A percentile compares a stretch with the other conserved stretches of the same genome.
Conservation (phyloP, 129 eudicot genomes). For the Solidago caesia region DNA sequence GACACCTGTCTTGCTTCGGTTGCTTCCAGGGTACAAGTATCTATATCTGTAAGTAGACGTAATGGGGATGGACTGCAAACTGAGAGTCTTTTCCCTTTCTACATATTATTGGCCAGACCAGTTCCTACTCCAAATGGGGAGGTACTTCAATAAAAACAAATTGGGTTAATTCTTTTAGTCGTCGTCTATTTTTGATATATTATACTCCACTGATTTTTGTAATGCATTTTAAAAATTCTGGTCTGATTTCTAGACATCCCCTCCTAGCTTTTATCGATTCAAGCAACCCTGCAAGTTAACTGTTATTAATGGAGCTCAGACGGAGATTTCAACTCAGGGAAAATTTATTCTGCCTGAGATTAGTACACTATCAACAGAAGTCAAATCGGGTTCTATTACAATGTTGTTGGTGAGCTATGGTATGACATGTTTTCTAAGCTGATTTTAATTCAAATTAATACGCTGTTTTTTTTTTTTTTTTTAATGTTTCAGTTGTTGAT, state of each 20-base stretch:
- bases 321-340: constrained; percentile 37
- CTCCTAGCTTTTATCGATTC: constrained; percentile 65
- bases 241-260: constrained; percentile 34
- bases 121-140: constrained; percentile 43
- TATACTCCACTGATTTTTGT: constrained; percentile 25
- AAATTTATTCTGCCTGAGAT: constrained; percentile 84
- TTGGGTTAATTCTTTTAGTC: not conserved
- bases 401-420: constrained; percentile 86
- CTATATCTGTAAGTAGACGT: constrained; percentile 58
- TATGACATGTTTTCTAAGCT: constrained; percentile 31
- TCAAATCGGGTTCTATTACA: constrained; percentile 54
- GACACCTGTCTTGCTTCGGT: constrained; percentile 22
- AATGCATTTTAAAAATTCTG: constrained; percentile 19
- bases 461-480: too few relatives aligned
- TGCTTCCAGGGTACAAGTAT: constrained; percentile 64
- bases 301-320: constrained; percentile 36
- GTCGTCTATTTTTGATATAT: constrained; percentile 5
- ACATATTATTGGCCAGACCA: constrained; percentile 46
- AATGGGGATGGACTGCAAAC: constrained; percentile 44
- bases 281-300: constrained; percentile 54
- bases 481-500: not conserved
- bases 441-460: too few relatives aligned
- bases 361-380: constrained; percentile 55
- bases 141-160: constrained; percentile 35
- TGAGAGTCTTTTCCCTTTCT: constrained; percentile 61